Conservation (phyloP, 306 rosid genomes). For the Pterocarpus santalinus region DNA sequence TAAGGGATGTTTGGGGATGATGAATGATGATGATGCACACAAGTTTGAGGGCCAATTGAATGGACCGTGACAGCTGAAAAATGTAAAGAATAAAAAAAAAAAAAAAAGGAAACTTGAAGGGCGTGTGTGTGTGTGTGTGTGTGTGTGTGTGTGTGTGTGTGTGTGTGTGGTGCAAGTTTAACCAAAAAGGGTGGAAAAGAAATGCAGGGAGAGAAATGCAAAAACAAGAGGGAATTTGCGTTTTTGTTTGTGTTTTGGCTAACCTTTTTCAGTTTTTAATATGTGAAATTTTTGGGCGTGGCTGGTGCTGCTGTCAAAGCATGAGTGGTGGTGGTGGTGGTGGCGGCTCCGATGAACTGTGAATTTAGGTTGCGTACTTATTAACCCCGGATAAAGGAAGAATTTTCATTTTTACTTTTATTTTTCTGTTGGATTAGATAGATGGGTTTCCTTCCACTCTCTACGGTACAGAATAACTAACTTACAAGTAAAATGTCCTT, state of each 20-base stretch:
- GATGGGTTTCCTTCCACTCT: slow-evolving; percentile 27
- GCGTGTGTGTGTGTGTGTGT: slow-evolving; percentile 25
- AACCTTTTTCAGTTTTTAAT: background rate
- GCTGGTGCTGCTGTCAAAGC: too few species aligned
- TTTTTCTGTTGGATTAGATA: background rate
- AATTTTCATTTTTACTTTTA: background rate
- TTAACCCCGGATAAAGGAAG: background rate
- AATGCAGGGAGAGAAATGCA: background rate
- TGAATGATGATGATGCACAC: background rate
- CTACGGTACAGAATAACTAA: slow-evolving; percentile 28
- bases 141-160: slow-evolving; percentile 11
- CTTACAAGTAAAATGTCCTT: background rate
- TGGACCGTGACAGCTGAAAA: slow-evolving; percentile 9
- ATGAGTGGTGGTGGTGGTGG: too few species aligned
- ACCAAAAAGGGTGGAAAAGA: slow-evolving; percentile 32
- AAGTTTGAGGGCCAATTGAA: slow-evolving; percentile 30
- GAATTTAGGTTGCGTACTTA: slow-evolving; percentile 23
- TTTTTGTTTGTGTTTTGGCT: background rate
- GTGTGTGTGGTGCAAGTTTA: slow-evolving; percentile 42
- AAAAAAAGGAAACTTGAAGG: slow-evolving; percentile 1
- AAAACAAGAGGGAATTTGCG: too few species aligned
- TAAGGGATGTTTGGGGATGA: too few species aligned
- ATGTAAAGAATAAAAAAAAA: background rate
- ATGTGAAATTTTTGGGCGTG: background rate
- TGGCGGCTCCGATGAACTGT: background rate